These are phyloP conservation scores for Takashimella tepidaria DNA, from an alignment of 1,284 basidiomycete species.

Conservation along the genomic window DNA sequence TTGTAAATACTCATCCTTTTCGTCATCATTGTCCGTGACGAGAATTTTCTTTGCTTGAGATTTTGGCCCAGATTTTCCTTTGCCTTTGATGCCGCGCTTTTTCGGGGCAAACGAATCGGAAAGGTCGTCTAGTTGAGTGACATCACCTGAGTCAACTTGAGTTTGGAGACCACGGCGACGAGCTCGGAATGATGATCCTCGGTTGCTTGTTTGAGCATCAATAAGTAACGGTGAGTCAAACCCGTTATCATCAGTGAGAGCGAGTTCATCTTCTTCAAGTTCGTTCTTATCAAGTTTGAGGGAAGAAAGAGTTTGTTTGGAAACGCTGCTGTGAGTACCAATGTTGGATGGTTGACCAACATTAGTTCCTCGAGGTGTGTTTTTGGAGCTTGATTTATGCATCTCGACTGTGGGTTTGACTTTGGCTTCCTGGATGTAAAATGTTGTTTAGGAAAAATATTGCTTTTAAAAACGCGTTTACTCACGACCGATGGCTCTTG, in stretches of 20 bases:
- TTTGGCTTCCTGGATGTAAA: no score
- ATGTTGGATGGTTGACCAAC: slow-evolving; percentile 28
- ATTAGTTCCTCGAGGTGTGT: no score
- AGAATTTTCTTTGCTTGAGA: no score
- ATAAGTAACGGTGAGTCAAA: neutral
- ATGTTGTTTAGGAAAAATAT: no score
- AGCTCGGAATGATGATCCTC: neutral
- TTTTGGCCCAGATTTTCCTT: slow-evolving; percentile 19
- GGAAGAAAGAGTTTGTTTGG: slow-evolving; percentile 10
- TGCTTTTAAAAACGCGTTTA: no score
- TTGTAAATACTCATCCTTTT: neutral
- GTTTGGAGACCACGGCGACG: neutral
- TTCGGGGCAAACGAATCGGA: neutral
- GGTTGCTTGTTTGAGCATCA: neutral
- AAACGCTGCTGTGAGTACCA: slow-evolving; percentile 20
- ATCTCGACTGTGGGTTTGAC: no score
- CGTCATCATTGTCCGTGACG: slow-evolving; percentile 13
- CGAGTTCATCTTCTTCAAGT: neutral
- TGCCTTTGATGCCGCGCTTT: slow-evolving; percentile 13
- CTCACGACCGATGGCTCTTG: no score
- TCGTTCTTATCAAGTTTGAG: neutral
- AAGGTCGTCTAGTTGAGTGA: neutral
- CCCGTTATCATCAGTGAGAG: neutral
- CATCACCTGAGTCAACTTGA: neutral
- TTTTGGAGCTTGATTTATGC: no score